Conservation (phyloP, 257 asterid species). For the Nicotiana paniculata region DNA sequence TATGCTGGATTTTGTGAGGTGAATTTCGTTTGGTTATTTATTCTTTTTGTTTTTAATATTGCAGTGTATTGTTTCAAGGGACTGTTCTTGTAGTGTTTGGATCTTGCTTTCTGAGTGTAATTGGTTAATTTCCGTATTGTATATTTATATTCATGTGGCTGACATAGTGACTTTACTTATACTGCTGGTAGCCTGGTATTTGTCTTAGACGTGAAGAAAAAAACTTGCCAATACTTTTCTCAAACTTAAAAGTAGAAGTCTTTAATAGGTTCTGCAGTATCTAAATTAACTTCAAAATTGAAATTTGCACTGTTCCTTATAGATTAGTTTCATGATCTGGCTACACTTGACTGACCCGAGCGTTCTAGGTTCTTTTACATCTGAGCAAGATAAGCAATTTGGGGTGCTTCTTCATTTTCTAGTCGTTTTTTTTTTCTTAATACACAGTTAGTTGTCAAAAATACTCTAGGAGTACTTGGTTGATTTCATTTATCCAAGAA, state of each 20-base stretch:
- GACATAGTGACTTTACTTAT: constrained; percentile 21
- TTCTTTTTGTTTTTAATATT: background rate
- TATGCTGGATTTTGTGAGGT: constrained; percentile 16
- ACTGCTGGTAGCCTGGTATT: constrained; percentile 16
- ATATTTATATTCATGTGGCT: background rate
- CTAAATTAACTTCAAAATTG: background rate
- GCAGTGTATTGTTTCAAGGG: background rate
- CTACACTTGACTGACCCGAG: background rate
- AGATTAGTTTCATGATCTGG: background rate
- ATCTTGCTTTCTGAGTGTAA: background rate
- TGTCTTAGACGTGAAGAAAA: constrained; percentile 29
- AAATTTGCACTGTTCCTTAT: background rate
- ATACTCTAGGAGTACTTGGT: no score
- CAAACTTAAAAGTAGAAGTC: background rate
- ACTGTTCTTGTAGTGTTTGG: constrained; percentile 4
- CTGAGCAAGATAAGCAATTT: background rate
- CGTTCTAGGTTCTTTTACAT: background rate
- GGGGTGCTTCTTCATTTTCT: background rate
- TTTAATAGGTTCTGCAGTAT: background rate
- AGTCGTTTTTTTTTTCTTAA: background rate
- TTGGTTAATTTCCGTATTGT: background rate
- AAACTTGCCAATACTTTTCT: background rate
- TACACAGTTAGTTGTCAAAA: no score
- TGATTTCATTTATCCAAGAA: background rate
- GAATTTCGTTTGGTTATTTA: constrained; percentile 4